Conservation (phyloP, 129 eudicot genomes). For the Glebionis coronaria region DNA sequence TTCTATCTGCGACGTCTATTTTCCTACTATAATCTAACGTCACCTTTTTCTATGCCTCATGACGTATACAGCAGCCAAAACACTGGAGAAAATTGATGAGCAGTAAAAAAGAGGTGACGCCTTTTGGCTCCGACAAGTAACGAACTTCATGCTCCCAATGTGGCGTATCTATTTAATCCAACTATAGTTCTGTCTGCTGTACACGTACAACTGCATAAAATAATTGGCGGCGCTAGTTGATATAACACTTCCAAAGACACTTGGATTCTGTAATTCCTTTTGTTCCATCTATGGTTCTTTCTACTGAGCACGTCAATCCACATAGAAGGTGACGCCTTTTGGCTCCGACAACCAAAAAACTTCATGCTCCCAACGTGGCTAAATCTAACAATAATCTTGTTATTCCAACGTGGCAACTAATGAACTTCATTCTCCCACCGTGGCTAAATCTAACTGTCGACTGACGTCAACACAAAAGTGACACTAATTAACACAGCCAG, state of each 20-base stretch:
- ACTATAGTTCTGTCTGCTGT: not conserved
- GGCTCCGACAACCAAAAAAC: not conserved
- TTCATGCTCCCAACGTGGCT: slow-evolving; percentile 9
- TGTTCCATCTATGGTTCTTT: too few species aligned
- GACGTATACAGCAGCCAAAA: not conserved
- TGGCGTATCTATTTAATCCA: slow-evolving; percentile 1
- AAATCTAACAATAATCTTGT: not conserved
- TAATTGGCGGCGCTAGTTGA: not conserved
- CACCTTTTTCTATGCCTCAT: too few species aligned
- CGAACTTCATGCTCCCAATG: slow-evolving; percentile 2
- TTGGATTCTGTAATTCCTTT: slow-evolving; percentile 1
- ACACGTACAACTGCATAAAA: not conserved
- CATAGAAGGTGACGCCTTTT: slow-evolving; percentile 1
- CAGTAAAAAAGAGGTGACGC: not conserved
- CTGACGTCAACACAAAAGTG: too few species aligned
- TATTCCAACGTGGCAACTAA: not conserved
- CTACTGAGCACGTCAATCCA: too few species aligned
- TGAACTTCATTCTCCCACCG: slow-evolving; percentile 1
- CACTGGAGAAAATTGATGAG: not conserved
- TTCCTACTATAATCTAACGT: too few species aligned
- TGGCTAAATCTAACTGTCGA: slow-evolving; percentile 2
- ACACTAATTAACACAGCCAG: not conserved
- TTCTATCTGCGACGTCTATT: not conserved
- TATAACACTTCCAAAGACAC: not conserved
- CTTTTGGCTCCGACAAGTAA: not conserved